Percentiles rank a stretch among this genome's conserved stretches.
Conservation (phyloP, 2,329 filamentous ascomycete species). For the Acrodontium crateriforme region DNA sequence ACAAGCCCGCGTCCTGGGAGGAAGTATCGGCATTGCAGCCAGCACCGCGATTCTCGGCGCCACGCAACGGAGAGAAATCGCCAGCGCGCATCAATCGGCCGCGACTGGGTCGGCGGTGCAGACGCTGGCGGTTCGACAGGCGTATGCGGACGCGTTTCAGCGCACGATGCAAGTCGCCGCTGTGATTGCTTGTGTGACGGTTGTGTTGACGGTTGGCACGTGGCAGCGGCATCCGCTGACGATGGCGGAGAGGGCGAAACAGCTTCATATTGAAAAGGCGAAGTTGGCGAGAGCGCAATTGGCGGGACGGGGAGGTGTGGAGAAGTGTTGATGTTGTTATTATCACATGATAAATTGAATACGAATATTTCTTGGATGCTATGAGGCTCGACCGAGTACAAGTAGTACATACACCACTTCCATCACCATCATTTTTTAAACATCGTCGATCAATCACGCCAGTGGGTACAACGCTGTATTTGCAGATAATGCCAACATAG, state of each 20-base stretch:
- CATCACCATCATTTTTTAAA: too few species aligned
- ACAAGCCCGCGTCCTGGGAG: slow-evolving; percentile 46
- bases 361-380: too few species aligned
- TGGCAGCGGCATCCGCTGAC: slow-evolving; percentile 1
- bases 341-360: too few species aligned
- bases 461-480: too few species aligned
- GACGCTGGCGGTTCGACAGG: slow-evolving; percentile 2
- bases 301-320: too few species aligned
- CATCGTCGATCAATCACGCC: too few species aligned
- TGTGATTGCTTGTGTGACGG: slow-evolving; percentile 2
- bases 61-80: neutral
- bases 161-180: slow-evolving; percentile 1
- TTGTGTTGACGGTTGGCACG: slow-evolving; percentile 2
- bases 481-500: too few species aligned
- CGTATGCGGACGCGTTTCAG: slow-evolving; percentile 3
- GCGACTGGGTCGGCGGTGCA: neutral
- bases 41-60: slow-evolving; percentile 46
- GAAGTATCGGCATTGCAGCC: slow-evolving; percentile 43
- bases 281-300: too few species aligned
- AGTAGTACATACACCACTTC: too few species aligned
- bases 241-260: slow-evolving; percentile 1
- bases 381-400: too few species aligned
- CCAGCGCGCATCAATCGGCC: neutral
- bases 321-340: too few species aligned
- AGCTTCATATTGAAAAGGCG: too few species aligned